phyloP scores from a whole-genome alignment of 164 flowering plant genomes.

The Pachysandra terminalis region DNA sequence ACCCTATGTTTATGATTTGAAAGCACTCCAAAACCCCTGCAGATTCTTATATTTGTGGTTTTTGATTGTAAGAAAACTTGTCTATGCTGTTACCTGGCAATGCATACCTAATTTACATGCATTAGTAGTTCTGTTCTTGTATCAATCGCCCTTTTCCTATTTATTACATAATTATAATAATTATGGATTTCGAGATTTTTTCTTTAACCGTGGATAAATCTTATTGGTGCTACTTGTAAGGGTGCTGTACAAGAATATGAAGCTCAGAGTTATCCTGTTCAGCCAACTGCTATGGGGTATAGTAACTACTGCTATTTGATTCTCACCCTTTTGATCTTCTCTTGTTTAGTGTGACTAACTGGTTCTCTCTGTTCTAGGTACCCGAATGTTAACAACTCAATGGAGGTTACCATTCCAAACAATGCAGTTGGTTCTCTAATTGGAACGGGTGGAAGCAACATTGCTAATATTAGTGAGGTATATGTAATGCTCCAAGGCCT shows the following conservation, averaged over 20 bases:
- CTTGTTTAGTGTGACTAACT: constrained; percentile 4
- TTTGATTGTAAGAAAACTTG: too few relatives aligned
- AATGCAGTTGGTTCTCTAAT: constrained; percentile 26
- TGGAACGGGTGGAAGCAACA: constrained; percentile 39
- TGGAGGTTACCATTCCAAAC: constrained; percentile 36
- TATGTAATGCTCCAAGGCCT: too few relatives aligned
- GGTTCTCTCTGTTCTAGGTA: constrained; percentile 27
- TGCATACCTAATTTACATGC: too few relatives aligned
- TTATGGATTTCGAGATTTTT: background rate
- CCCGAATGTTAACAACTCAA: constrained; percentile 27
- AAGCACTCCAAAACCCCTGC: too few relatives aligned
- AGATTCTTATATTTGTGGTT: too few relatives aligned
- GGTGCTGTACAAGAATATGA: too few relatives aligned
- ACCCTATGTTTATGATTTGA: too few relatives aligned
- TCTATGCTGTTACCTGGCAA: too few relatives aligned
- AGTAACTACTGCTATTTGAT: constrained; percentile 3
- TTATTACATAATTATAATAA: too few relatives aligned
- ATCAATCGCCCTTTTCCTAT: too few relatives aligned
- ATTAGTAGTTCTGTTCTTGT: too few relatives aligned
- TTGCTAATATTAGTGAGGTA: constrained; percentile 31
- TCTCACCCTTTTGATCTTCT: background rate
- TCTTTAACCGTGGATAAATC: constrained; percentile 10
- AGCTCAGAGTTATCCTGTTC: constrained; percentile 43
- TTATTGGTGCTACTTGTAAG: constrained; percentile 9
- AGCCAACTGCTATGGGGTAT: constrained; percentile 44